Base-by-base conservation (phyloP, 2,329 filamentous ascomycete genomes). In the Pyricularia grisea region DNA sequence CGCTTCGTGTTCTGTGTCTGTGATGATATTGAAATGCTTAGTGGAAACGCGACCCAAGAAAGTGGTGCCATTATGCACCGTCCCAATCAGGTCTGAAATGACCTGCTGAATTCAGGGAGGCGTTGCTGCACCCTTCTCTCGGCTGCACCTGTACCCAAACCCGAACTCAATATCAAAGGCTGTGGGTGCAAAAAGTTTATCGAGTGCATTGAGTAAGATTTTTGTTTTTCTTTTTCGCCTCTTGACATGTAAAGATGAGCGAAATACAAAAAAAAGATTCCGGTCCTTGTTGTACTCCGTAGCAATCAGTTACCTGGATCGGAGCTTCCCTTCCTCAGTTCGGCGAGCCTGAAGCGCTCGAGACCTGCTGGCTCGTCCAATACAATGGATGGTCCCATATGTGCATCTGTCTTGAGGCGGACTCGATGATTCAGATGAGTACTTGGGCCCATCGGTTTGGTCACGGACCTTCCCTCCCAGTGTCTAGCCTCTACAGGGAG, bases 401-500 rank as follows among this genome's bases (percentile, higher is more conserved):
- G 65, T 25, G 65, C 65, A 61, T 61, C 58, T 10, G 58, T 61
- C 58, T 61, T 17, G 58, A 25, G 23, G 58, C 25, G 23, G 58
- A 25, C 10, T n/a, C 20, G 20, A 17, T 25, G 27, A n/a, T 65
- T 20, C 28, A 65, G 28, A 33, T 65, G 63, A 14, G 63, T 30
- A 23, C 27, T 5, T 28, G 50, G 66, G 20, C 42, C 27, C 25
- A 67, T 27, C n/a, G 66, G 66, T 50, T 27, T 60, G 25, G 50
- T 31, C 9, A 55, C 17, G 3, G 42, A 27, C 27, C 30, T 61
- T 14, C 67, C 77, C 75, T 92, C 90, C 91, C 91, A 93, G 73
- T 89, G 84, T 67, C 91, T 78, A 14, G 87, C 85, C 70, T 90
- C 87, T 0, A 77, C 71, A 1, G 87, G 84, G 65, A 92, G 74